A percentile compares a stretch with the other conserved stretches of the same genome.
Conservation (phyloP, 805 yeast genomes). For the Sungouiozyma intestinalis region DNA sequence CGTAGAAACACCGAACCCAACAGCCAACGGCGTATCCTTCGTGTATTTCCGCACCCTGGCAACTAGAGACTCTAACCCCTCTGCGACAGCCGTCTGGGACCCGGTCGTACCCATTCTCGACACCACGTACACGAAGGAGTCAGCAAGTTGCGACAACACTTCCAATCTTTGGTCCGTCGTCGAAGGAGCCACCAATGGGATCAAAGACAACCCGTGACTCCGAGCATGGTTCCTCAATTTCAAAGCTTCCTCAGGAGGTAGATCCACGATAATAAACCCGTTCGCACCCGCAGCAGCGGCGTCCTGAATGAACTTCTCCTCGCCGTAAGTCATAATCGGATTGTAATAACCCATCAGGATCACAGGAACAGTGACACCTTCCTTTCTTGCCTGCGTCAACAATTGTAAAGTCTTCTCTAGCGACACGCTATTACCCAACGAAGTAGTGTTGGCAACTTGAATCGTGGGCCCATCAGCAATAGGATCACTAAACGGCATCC, state of each 20-base stretch:
- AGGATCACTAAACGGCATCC: slow-evolving; percentile 96
- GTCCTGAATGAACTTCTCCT: slow-evolving; percentile 66
- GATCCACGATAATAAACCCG: slow-evolving; percentile 88
- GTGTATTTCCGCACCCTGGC: slow-evolving; percentile 65
- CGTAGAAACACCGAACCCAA: slow-evolving; percentile 94
- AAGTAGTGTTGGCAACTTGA: slow-evolving; percentile 76
- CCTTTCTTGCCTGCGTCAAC: slow-evolving; percentile 62
- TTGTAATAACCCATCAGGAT: slow-evolving; percentile 96
- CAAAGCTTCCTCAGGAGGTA: slow-evolving; percentile 97
- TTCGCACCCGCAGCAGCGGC: slow-evolving; percentile 86
- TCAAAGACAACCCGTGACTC: slow-evolving; percentile 61
- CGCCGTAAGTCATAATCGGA: slow-evolving; percentile 86
- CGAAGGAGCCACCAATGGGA: slow-evolving; percentile 94
- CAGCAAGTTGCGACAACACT: slow-evolving; percentile 75
- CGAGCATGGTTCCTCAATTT: slow-evolving; percentile 69
- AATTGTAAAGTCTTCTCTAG: slow-evolving; percentile 58
- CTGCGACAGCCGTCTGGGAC: slow-evolving; percentile 51
- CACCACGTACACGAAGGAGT: slow-evolving; percentile 91
- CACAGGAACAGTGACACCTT: slow-evolving; percentile 82
- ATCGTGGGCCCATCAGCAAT: slow-evolving; percentile 98
- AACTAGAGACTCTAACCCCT: slow-evolving; percentile 57
- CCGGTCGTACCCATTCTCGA: slow-evolving; percentile 99
- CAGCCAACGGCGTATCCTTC: slow-evolving; percentile 78
- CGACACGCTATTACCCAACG: slow-evolving; percentile 75
- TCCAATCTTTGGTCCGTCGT: slow-evolving; percentile 84